Evolutionary conservation across 2,329 filamentous ascomycete species (phyloP), one percentile per base, ranked within the genome.

Genomic region (Calonectria honghensis): DNA sequence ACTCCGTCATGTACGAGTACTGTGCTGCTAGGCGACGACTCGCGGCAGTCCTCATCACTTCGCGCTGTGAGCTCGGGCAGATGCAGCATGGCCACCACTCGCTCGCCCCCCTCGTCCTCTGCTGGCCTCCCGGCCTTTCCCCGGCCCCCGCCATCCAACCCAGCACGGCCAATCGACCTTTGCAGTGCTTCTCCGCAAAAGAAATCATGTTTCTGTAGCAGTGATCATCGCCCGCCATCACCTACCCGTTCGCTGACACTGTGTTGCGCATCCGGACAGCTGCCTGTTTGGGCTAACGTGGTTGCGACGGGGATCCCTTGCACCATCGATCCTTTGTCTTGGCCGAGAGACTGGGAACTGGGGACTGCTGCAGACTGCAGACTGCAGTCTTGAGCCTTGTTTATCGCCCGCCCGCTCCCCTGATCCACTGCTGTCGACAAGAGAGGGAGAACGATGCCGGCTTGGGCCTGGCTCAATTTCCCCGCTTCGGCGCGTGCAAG

Each of bases 271-370:
- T 69, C 70, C 71, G 73, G 35, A 71, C 77, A 81, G 79, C 79
- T 81, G 76, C 79, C 79, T 80, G 37, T 79, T 80, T 63, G 9
- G 74, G 79, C 39, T 57, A 81, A 79, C 78, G 61, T 72, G 54
- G 52, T 65, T 32, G 48, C 65, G 37, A 32, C 32, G 54, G 54
- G 37, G 32, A 77, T 75, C 65, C 74, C 78, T 76, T 64, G 75
- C 71, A 73, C 70, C 69, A 68, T 71, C 72, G 61, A 69, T 67
- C 57, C 73, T 65, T 79, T 68, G 69, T 59, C 68, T 69, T 65
- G 61, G 41, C 50, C 64, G 72, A 73, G 45, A 61, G 68, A 48
- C 52, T 68, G 64, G 63, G 67, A 69, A 61, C 64, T 70, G 54
- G 68, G 52, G 72, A 39, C 64, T 63, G 66, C 64, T 63, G 66